phyloP scores from a whole-genome alignment of 805 yeast genomes.

The Spathaspora sp. region DNA sequence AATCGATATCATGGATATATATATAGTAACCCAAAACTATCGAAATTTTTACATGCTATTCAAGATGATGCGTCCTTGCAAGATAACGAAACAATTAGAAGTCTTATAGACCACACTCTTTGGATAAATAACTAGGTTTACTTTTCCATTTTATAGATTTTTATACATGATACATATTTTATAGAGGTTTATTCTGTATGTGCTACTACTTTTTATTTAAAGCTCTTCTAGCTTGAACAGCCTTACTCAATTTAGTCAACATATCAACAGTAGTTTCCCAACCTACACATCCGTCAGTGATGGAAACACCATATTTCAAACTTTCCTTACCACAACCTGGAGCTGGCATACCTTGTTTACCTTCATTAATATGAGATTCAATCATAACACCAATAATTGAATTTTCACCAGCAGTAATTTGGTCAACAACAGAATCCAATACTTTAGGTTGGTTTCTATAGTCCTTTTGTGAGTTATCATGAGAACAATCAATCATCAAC shows the following conservation, averaged over 20 bases:
- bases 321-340: slow-evolving; percentile 47
- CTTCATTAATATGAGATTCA: slow-evolving; percentile 88
- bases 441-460: slow-evolving; percentile 94
- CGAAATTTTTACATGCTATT: slow-evolving; percentile 12
- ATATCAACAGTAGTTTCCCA: slow-evolving; percentile 87
- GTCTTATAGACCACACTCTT: slow-evolving; percentile 4
- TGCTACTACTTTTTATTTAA: slow-evolving; percentile 8
- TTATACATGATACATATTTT: slow-evolving; percentile 1
- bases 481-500: slow-evolving; percentile 97
- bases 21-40: slow-evolving; percentile 18
- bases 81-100: slow-evolving; percentile 7
- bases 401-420: slow-evolving; percentile 76
- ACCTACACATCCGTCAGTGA: slow-evolving; percentile 94
- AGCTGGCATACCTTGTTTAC: slow-evolving; percentile 79
- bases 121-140: slow-evolving; percentile 5
- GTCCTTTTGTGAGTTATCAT: slow-evolving; percentile 94
- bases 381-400: slow-evolving; percentile 91
- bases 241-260: slow-evolving; percentile 73
- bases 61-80: slow-evolving; percentile 2
- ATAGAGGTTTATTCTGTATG: background rate
- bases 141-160: background rate
- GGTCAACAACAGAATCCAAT: slow-evolving; percentile 76
- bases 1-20: slow-evolving; percentile 37
- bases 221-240: slow-evolving; percentile 79
- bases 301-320: slow-evolving; percentile 88